phyloP scores from a whole-genome alignment of 805 yeast genomes.

The Pichia membranifaciens region DNA sequence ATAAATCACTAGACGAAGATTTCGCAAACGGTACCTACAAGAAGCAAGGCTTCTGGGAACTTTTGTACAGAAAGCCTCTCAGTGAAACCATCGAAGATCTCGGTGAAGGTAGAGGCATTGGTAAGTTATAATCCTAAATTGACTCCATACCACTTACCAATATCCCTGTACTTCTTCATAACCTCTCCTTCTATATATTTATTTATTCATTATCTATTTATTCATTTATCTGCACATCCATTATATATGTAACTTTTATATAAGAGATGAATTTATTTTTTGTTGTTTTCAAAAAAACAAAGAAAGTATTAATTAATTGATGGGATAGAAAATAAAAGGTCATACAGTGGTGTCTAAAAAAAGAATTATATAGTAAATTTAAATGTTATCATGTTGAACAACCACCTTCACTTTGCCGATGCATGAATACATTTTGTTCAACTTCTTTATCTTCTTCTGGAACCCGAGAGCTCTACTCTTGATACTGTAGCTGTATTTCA shows the following conservation, averaged over 20 bases:
- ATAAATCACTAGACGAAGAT: conserved; percentile 32
- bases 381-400: conserved; percentile 35
- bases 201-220: conserved; percentile 6
- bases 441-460: conserved; percentile 55
- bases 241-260: conserved; percentile 1
- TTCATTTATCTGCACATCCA: conserved; percentile 3
- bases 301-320: neutral
- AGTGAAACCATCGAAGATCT: conserved; percentile 72
- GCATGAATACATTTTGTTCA: conserved; percentile 39
- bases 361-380: neutral
- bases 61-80: conserved; percentile 72
- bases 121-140: conserved; percentile 23
- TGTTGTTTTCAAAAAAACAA: conserved; percentile 10
- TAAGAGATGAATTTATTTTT: conserved; percentile 1
- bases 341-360: neutral
- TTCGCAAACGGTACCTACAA: conserved; percentile 28
- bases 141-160: neutral
- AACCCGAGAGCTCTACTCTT: conserved; percentile 51
- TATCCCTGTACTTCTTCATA: neutral
- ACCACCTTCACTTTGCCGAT: conserved; percentile 47
- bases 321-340: neutral
- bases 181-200: neutral
- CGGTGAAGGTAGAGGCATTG: conserved; percentile 62
- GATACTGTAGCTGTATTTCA: conserved; percentile 55
- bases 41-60: conserved; percentile 71